Percentiles rank a stretch among this genome's conserved stretches.
These are phyloP conservation scores for Nothophoma quercina DNA, from an alignment of 2,329 filamentous ascomycete genomes.

Conservation along the genomic window DNA sequence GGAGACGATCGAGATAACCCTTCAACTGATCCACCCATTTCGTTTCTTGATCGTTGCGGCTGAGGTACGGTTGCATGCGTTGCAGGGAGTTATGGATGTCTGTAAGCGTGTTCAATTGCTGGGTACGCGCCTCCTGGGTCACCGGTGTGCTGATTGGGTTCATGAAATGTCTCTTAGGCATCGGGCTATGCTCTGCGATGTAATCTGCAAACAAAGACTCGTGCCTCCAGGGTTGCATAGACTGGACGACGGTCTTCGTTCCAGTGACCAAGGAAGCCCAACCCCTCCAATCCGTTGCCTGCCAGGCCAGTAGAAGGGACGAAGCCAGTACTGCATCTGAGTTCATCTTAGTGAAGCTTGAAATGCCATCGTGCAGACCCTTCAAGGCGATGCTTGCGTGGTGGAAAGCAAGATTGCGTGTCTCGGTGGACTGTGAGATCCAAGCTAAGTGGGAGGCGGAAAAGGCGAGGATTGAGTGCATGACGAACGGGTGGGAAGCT, in stretches of 20 bases:
- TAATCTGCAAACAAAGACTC: conserved; percentile 86
- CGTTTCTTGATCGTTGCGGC: conserved; percentile 54
- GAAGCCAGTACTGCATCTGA: conserved; percentile 92
- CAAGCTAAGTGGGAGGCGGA: conserved; percentile 95
- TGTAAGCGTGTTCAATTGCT: conserved; percentile 60
- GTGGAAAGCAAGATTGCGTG: conserved; percentile 87
- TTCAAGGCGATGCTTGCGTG: conserved; percentile 86
- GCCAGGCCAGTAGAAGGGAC: conserved; percentile 92
- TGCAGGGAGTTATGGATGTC: conserved; percentile 54
- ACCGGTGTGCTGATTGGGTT: conserved; percentile 72
- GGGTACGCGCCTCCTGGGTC: conserved; percentile 62
- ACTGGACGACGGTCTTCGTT: conserved; percentile 75
- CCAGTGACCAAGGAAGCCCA: conserved; percentile 83
- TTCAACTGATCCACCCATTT: conserved; percentile 59
- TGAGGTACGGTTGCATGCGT: conserved; percentile 54
- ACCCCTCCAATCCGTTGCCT: conserved; percentile 91
- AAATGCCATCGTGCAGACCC: conserved; percentile 87
- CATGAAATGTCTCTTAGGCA: conserved; percentile 52
- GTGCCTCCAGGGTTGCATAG: conserved; percentile 91
- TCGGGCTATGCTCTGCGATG: conserved; percentile 74
- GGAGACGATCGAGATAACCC: conserved; percentile 56
- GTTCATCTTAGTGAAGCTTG: conserved; percentile 81
- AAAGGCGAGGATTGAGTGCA: conserved; percentile 90
- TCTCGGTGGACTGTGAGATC: conserved; percentile 83
- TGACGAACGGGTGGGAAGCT: conserved; percentile 83